Percentiles rank a stretch among this genome's conserved stretches.
Evolutionary conservation across 768 basidiomycete genomes (phyloP).

Genomic region (Suillus lakei): DNA sequence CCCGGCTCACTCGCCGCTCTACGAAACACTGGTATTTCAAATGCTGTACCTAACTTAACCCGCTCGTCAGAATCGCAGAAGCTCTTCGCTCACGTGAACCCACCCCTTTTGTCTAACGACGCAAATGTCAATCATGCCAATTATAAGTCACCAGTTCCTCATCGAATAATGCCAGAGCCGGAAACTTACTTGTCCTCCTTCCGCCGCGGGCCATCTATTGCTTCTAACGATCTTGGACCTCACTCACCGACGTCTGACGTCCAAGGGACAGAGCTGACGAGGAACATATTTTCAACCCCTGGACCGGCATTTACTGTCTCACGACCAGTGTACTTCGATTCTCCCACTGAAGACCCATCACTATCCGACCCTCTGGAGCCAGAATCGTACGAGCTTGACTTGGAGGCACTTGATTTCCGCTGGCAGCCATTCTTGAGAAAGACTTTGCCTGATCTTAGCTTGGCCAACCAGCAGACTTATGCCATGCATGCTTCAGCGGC

Average conservation of each 20-base stretch:
- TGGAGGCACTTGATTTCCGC: constrained; percentile 52
- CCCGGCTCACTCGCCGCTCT: background rate
- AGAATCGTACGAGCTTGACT: constrained; percentile 43
- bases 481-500: background rate
- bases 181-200: background rate
- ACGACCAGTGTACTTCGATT: constrained; percentile 53
- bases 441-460: background rate
- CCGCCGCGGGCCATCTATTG: background rate
- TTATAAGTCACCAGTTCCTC: too few species aligned
- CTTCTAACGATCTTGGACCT: background rate
- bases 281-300: constrained; percentile 49
- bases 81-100: background rate
- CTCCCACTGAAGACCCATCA: constrained; percentile 53
- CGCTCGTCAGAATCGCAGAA: background rate
- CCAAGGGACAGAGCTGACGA: constrained; percentile 7
- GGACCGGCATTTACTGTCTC: constrained; percentile 44
- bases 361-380: constrained; percentile 42
- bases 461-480: background rate
- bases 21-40: background rate
- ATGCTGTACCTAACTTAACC: background rate
- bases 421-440: constrained; percentile 57
- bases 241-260: background rate
- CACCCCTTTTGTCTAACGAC: background rate
- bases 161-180: background rate
- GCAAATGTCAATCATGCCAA: background rate